A percentile compares a stretch with the other conserved stretches of the same genome.
Conservation (phyloP, 2,329 filamentous ascomycete genomes). For the Exophiala dermatitidis region DNA sequence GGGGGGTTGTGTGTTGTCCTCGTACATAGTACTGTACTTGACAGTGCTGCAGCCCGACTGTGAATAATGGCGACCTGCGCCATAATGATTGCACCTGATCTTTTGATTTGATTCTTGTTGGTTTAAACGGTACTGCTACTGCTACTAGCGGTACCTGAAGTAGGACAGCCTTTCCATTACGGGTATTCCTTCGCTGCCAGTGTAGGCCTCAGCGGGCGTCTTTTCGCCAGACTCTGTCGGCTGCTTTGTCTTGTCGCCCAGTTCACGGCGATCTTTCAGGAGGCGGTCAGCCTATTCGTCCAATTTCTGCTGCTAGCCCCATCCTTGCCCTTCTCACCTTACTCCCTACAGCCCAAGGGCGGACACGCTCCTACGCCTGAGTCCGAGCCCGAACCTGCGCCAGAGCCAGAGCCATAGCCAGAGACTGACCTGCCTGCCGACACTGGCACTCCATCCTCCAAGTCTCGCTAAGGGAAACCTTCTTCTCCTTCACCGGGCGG, state of each 20-base stretch:
- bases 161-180: too few relatives aligned
- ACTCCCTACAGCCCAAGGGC: not conserved
- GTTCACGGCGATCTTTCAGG: conserved; percentile 1
- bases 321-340: not conserved
- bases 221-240: not conserved
- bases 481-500: conserved; percentile 1
- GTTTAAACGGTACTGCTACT: too few relatives aligned
- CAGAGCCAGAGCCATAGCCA: not conserved
- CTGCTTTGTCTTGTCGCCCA: not conserved
- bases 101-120: too few relatives aligned
- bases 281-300: not conserved
- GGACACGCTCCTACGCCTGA: not conserved
- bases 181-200: too few relatives aligned
- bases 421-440: not conserved
- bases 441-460: not conserved
- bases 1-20: not conserved
- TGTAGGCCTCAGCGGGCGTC: too few relatives aligned
- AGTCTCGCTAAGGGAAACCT: not conserved
- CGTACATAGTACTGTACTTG: too few relatives aligned
- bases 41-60: too few relatives aligned
- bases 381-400: too few relatives aligned
- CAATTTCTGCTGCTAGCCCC: not conserved
- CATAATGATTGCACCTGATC: too few relatives aligned
- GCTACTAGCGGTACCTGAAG: too few relatives aligned
- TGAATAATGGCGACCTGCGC: too few relatives aligned